phyloP scores from a whole-genome alignment of 2,329 filamentous ascomycete species.

The Leptographium lundbergii region DNA sequence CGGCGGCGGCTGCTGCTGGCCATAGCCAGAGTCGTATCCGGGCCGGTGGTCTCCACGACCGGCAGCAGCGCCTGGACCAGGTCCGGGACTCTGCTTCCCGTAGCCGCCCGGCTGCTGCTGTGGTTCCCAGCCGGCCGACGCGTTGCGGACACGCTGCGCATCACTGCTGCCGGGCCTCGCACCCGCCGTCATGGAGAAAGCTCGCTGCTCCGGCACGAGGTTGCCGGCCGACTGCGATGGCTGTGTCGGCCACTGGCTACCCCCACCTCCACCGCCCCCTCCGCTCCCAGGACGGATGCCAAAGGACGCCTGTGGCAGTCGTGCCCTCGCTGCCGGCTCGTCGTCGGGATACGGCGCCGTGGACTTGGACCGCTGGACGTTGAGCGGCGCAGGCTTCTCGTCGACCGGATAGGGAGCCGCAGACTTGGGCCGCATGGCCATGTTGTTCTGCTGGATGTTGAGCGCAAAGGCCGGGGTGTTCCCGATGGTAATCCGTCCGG shows the following conservation, averaged over 20 bases:
- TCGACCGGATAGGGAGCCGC: slow-evolving; percentile 61
- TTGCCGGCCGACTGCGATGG: slow-evolving; percentile 33
- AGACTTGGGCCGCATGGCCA: slow-evolving; percentile 34
- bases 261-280: no score
- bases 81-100: slow-evolving; percentile 25
- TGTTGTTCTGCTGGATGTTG: slow-evolving; percentile 27
- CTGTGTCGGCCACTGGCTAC: slow-evolving; percentile 17
- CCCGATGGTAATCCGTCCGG: not conserved
- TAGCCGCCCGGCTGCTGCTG: slow-evolving; percentile 26
- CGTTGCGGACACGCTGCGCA: slow-evolving; percentile 25
- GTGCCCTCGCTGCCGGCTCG: slow-evolving; percentile 18
- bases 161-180: slow-evolving; percentile 22
- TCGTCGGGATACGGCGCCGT: slow-evolving; percentile 42
- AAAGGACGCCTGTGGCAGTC: slow-evolving; percentile 30
- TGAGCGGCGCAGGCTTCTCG: slow-evolving; percentile 42
- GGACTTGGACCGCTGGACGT: slow-evolving; percentile 30
- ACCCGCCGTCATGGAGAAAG: slow-evolving; percentile 15
- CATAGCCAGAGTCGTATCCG: slow-evolving; percentile 5
- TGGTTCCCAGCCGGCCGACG: slow-evolving; percentile 31
- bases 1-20: slow-evolving; percentile 2
- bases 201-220: slow-evolving; percentile 22
- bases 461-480: slow-evolving; percentile 39
- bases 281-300: slow-evolving; percentile 35
- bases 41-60: slow-evolving; percentile 14
- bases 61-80: not conserved